Conservation (phyloP, 805 yeast species). For the Ogataea siamensis region DNA sequence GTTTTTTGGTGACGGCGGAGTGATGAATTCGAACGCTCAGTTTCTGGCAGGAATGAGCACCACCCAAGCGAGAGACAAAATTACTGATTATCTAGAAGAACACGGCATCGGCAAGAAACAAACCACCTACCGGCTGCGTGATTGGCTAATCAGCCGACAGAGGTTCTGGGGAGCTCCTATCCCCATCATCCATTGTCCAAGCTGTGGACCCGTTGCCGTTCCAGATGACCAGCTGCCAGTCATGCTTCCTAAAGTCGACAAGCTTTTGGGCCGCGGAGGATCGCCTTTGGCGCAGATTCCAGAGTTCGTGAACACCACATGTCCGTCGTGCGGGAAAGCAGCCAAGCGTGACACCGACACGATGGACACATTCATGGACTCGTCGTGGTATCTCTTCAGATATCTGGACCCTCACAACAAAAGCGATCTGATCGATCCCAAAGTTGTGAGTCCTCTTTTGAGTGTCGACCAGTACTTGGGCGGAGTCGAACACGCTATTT, state of each 20-base stretch:
- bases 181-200: constrained; percentile 84
- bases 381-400: constrained; percentile 94
- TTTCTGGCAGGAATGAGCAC: constrained; percentile 49
- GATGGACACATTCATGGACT: constrained; percentile 98
- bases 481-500: constrained; percentile 95
- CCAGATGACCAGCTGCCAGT: constrained; percentile 89
- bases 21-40: constrained; percentile 47
- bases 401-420: constrained; percentile 72
- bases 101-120: constrained; percentile 44
- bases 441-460: constrained; percentile 49
- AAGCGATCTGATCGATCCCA: constrained; percentile 49
- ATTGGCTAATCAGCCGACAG: constrained; percentile 94
- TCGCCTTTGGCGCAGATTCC: constrained; percentile 69
- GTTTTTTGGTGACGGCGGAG: constrained; percentile 40
- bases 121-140: constrained; percentile 68
- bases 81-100: constrained; percentile 30
- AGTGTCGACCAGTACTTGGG: constrained; percentile 93
- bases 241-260: constrained; percentile 56
- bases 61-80: constrained; percentile 48
- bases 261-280: constrained; percentile 45
- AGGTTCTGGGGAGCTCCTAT: constrained; percentile 99
- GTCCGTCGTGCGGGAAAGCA: constrained; percentile 74
- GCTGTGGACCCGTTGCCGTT: constrained; percentile 90
- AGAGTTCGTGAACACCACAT: constrained; percentile 67
- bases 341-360: constrained; percentile 95